Conservation (phyloP, 140 eudicot species). For the Stevia rebaudiana region DNA sequence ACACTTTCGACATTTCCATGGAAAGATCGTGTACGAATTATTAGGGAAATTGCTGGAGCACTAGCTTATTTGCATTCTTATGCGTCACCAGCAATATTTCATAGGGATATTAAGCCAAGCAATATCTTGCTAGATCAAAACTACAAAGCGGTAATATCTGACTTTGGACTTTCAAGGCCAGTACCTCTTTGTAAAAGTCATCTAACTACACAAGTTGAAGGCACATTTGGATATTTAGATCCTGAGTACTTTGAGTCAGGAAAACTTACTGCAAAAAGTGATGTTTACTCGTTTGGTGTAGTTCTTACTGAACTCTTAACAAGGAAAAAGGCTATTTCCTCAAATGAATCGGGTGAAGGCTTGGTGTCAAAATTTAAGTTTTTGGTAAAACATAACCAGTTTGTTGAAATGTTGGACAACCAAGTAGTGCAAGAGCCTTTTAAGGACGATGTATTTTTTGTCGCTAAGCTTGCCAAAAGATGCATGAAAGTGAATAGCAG, state of each 20-base stretch:
- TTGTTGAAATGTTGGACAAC: conserved; percentile 23
- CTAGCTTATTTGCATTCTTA: conserved; percentile 29
- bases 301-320: conserved; percentile 15
- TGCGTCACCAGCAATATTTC: conserved; percentile 25
- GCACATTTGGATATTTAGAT: conserved; percentile 30
- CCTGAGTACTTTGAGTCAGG: conserved; percentile 10
- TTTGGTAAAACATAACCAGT: conserved; percentile 12
- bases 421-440: conserved; percentile 18
- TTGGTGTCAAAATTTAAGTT: conserved; percentile 1
- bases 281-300: conserved; percentile 20
- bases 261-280: conserved; percentile 17
- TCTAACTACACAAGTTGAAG: conserved; percentile 25
- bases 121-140: conserved; percentile 33
- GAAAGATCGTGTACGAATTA: conserved; percentile 21
- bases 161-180: conserved; percentile 25
- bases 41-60: conserved; percentile 24
- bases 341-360: conserved; percentile 1
- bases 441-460: conserved; percentile 16
- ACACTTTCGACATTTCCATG: conserved; percentile 10
- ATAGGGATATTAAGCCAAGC: conserved; percentile 22
- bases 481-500: conserved; percentile 25
- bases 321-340: not conserved
- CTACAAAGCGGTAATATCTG: conserved; percentile 19
- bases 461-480: conserved; percentile 25
- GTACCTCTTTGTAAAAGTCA: conserved; percentile 18